A percentile compares a stretch with the other conserved stretches of the same genome.
Evolutionary conservation across 805 yeast genomes (phyloP).

Genomic region (Wickerhamiella siamensis): DNA sequence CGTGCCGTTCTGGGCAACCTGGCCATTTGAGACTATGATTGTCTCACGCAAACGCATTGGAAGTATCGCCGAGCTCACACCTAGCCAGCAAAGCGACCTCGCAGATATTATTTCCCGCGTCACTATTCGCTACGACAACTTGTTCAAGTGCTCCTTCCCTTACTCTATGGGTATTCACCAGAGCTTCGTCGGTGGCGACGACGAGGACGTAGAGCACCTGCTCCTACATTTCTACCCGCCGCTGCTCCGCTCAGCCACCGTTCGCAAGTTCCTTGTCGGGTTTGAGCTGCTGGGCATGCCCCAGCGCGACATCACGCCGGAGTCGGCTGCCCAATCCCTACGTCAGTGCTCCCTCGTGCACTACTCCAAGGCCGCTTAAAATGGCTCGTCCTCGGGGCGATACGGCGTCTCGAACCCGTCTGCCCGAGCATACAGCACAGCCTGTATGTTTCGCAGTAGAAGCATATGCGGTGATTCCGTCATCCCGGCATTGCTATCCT

Average conservation of each 20-base stretch:
- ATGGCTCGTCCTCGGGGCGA: slow-evolving; percentile 16
- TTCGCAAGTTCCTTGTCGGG: slow-evolving; percentile 62
- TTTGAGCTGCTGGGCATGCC: slow-evolving; percentile 45
- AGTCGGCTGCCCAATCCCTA: slow-evolving; percentile 47
- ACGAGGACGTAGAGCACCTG: slow-evolving; percentile 36
- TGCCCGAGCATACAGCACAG: slow-evolving; percentile 63
- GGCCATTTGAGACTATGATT: slow-evolving; percentile 67
- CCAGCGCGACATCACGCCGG: slow-evolving; percentile 55
- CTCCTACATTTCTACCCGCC: slow-evolving; percentile 76
- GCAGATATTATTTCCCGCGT: slow-evolving; percentile 39
- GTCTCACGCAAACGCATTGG: slow-evolving; percentile 41
- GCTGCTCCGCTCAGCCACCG: slow-evolving; percentile 56
- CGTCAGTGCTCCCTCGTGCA: slow-evolving; percentile 18
- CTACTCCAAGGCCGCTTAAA: slow-evolving; percentile 4
- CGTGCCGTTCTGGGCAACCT: slow-evolving; percentile 70
- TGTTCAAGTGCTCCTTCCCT: slow-evolving; percentile 56
- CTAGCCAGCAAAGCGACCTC: slow-evolving; percentile 37
- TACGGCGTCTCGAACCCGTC: slow-evolving; percentile 62
- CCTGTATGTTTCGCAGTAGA: slow-evolving; percentile 50
- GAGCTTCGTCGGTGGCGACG: slow-evolving; percentile 43
- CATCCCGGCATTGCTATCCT: slow-evolving; percentile 22
- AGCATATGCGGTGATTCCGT: slow-evolving; percentile 20
- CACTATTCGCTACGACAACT: slow-evolving; percentile 55
- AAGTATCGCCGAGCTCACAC: slow-evolving; percentile 29
- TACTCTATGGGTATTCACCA: slow-evolving; percentile 76